Percentiles rank a stretch among this genome's conserved stretches.
Evolutionary conservation across 495 filamentous ascomycete genomes (phyloP).

Genomic region (Diplogelasinospora grovesii): DNA sequence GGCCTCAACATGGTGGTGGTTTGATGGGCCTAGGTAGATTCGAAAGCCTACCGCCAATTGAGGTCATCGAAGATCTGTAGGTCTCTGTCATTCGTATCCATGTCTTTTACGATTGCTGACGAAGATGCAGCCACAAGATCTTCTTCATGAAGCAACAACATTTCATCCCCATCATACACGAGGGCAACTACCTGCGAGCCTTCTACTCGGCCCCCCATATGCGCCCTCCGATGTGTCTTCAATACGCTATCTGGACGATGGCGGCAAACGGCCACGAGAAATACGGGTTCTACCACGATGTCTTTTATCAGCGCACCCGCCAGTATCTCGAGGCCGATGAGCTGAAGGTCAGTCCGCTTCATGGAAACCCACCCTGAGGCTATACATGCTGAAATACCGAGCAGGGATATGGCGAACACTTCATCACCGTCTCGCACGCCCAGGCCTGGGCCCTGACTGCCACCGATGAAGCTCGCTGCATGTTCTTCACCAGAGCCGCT

Average conservation of each 20-base stretch:
- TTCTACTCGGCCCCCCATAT: slow-evolving; percentile 36
- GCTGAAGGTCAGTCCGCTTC: slow-evolving; percentile 31
- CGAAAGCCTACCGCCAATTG: slow-evolving; percentile 36
- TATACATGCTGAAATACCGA: slow-evolving; percentile 1
- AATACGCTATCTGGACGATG: slow-evolving; percentile 43
- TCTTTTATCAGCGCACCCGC: slow-evolving; percentile 41
- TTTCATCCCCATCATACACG: slow-evolving; percentile 36
- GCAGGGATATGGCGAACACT: slow-evolving; percentile 38
- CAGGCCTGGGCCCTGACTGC: slow-evolving; percentile 41
- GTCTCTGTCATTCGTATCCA: slow-evolving; percentile 1
- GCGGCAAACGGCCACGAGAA: slow-evolving; percentile 32
- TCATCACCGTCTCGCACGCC: slow-evolving; percentile 39
- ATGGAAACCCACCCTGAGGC: neutral
- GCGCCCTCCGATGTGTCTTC: slow-evolving; percentile 43
- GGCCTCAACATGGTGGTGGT: too few relatives aligned
- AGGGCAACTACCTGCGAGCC: slow-evolving; percentile 29
- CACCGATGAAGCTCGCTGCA: slow-evolving; percentile 34
- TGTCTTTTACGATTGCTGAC: neutral
- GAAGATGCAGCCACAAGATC: slow-evolving; percentile 25
- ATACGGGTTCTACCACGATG: slow-evolving; percentile 33
- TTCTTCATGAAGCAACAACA: slow-evolving; percentile 35
- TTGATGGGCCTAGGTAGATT: slow-evolving; percentile 36
- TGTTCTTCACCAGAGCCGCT: slow-evolving; percentile 37
- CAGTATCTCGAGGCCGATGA: slow-evolving; percentile 45
- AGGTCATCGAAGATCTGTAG: slow-evolving; percentile 45